Base-by-base conservation (phyloP, 176 grass and related monocot species). In the Lolium perenne region DNA sequence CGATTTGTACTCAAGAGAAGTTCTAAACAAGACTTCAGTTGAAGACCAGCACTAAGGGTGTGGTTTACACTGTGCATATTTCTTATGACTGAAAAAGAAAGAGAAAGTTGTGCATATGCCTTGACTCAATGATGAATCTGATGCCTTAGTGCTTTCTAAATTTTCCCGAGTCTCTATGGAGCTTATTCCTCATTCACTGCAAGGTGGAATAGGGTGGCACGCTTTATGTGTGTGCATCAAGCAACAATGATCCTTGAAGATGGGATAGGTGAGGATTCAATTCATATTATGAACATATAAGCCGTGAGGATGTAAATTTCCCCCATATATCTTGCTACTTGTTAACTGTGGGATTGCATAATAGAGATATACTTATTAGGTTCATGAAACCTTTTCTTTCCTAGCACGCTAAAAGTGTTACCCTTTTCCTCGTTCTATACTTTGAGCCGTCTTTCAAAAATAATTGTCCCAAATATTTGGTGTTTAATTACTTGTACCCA, bases 1-100 rank as follows among this genome's bases (percentile, higher is more conserved):
- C 7, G 74, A 88, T 45, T 71, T 94, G 55, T 84, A 69, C 62
- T 67, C 72, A 50, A 79, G 49, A 86, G 86, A 86, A 66, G 87
- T 86, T 73, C 32, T 90, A 80, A 83, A 53, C 58, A 83, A 83
- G 11, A 83, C 47, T n/a, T 57, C 74, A 73, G 10, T 74, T n/a
- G 89, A 83, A 83, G 80, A 87, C 10, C 55, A 20, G 1, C 74
- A 66, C 2, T 86, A 83, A 86, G 45, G 6, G 73, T 78, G 55
- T 47, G 59, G 32, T 65, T 82, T 4, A 38, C 68, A 79, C 20
- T 78, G 63, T 73, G 73, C 56, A 79, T 86, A 83, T 22, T 32
- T 22, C 14, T 83, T 83, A 53, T 53, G 49, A 51, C 8, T 20
- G 73, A 76, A 53, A 26, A 76, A 1, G n/a, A 32, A 17, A 76